Base-by-base conservation (phyloP, 176 grass and related monocot species). In the Carex cristatella region DNA sequence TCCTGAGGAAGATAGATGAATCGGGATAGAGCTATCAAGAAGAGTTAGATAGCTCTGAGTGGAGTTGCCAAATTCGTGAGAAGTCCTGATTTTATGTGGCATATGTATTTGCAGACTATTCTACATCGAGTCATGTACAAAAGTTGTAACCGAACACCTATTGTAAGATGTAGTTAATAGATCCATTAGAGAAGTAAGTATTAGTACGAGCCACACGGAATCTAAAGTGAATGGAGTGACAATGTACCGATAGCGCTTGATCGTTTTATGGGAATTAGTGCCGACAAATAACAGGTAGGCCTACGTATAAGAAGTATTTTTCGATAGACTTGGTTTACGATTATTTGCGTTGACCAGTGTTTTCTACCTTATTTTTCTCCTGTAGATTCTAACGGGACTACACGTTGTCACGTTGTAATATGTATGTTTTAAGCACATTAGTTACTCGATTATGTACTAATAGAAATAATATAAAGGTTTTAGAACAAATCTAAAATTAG, bases 1-100 rank as follows among this genome's bases (percentile, higher is more conserved):
- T 79, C 51, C 28, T 58, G 51, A 58, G 53, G 53, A 79, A 79
- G 74, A 79, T 79, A 18, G 74, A 35, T 56, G 74, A 30, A 78
- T 78, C 74, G 28, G 3, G 74, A 57, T 12, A 57, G 28, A 10
- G 28, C 27, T 78, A 35, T 78, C 27, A 33, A 57, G 12, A 56
- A 78, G 51, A 78, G 74, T 33, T 79, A 58, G 51, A 56, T 79
- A 79, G 2, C 23, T 16, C 10, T 13, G 4, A 57, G 74, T 37
- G 13, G 13, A 79, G 30, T 58, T 35, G 53, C 53, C 74, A 79
- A 58, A 37, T 77, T 33, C 14, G 74, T 79, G 28, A 58, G 3
- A 31, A 4, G 6, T 57, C 12, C 0, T 53, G 51, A 79, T 79
- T 35, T 79, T 79, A 2, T 58, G 74, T 79, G 74, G 53, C 53